Evolutionary conservation across 805 yeast genomes (phyloP).

Genomic region (Yamadazyma laniorum): DNA sequence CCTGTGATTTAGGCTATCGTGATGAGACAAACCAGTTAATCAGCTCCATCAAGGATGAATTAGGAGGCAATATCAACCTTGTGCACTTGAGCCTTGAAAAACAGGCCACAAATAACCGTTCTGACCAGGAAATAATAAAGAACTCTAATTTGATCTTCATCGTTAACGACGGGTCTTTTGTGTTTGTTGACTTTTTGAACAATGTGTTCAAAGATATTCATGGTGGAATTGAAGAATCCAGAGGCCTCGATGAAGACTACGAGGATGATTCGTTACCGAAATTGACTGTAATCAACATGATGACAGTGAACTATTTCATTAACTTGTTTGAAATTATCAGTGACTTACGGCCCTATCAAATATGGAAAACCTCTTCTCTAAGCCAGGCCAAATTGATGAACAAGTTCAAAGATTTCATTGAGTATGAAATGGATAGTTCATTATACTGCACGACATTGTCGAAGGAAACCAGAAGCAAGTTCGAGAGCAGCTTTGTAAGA

Average conservation of each 20-base stretch:
- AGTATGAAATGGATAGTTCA: constrained; percentile 21
- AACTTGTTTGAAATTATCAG: constrained; percentile 38
- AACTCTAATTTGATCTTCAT: constrained; percentile 31
- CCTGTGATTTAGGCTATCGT: constrained; percentile 16
- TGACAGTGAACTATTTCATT: constrained; percentile 39
- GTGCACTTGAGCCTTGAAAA: constrained; percentile 2
- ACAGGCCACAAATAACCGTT: not conserved
- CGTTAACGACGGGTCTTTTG: constrained; percentile 38
- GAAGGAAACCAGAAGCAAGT: not conserved
- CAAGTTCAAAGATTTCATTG: constrained; percentile 29
- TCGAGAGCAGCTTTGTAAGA: not conserved
- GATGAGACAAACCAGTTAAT: constrained; percentile 20
- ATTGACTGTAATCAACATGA: constrained; percentile 36
- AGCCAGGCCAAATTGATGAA: constrained; percentile 22
- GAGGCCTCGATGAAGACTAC: constrained; percentile 2
- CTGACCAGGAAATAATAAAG: constrained; percentile 18
- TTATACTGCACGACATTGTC: not conserved
- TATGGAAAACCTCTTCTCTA: constrained; percentile 39
- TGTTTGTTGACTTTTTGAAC: constrained; percentile 25
- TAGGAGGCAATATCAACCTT: constrained; percentile 11
- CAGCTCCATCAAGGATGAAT: constrained; percentile 13
- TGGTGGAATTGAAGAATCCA: not conserved
- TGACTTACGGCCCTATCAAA: constrained; percentile 32
- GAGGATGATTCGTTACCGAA: constrained; percentile 19
- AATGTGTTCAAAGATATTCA: constrained; percentile 11